These are phyloP conservation scores for Heteromeles arbutifolia DNA, from an alignment of 306 rosid species.

Conservation along the genomic window DNA sequence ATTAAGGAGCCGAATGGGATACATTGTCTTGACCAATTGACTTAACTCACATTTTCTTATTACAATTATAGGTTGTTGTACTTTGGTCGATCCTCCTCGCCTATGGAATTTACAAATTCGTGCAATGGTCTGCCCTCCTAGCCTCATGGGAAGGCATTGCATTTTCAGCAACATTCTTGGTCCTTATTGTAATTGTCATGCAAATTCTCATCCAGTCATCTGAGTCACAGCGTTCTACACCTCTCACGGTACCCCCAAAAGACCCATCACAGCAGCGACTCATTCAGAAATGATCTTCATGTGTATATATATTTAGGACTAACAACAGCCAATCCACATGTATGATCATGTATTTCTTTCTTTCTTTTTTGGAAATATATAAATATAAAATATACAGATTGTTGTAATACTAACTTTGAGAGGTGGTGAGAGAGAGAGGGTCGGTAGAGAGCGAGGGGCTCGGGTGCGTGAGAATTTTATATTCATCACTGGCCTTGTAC, in stretches of 20 bases:
- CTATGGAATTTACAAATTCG: slow-evolving; percentile 25
- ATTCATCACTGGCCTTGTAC: no score
- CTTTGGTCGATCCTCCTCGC: slow-evolving; percentile 47
- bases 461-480: no score
- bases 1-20: no score
- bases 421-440: no score
- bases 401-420: no score
- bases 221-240: slow-evolving; percentile 42
- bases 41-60: slow-evolving; percentile 6
- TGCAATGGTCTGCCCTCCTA: slow-evolving; percentile 46
- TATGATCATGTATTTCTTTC: no score
- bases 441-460: no score
- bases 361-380: no score
- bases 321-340: no score
- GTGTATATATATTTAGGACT: no score
- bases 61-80: slow-evolving; percentile 43
- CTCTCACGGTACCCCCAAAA: slow-evolving; percentile 22
- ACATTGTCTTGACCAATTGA: no score
- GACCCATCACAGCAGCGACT: slow-evolving; percentile 44
- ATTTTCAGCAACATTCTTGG: slow-evolving; percentile 33
- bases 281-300: slow-evolving; percentile 31
- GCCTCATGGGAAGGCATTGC: slow-evolving; percentile 69
- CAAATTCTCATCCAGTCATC: slow-evolving; percentile 64
- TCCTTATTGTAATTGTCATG: slow-evolving; percentile 44
- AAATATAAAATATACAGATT: no score